Evolutionary conservation across 331 rosid species (phyloP), one percentile per base, ranked within the genome.

Genomic region (Saraca asoca): DNA sequence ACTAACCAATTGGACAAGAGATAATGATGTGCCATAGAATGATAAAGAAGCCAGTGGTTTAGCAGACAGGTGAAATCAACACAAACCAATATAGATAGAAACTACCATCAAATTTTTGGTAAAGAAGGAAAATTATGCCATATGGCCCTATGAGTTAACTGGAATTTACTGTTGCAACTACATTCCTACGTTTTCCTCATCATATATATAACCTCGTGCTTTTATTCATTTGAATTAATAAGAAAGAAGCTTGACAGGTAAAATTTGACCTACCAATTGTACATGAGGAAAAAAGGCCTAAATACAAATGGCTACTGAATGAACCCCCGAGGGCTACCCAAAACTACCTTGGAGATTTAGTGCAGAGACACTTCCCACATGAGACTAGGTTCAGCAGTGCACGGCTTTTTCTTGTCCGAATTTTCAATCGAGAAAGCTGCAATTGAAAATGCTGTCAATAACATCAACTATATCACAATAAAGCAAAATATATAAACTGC

Each of bases 371-470:
- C 63, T 70, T 88, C 65, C 99, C 99, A 55, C 99, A 94, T 16
- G 95, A 81, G 13, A 94, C 91, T 48, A 94, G 86, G 68, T 90
- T 86, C 84, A 90, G 82, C 84, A 94, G 69, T 5, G 96, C 77
- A 46, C 59, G 91, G 33, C 96, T 75, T 71, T 72, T 86, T 46
- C 89, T 77, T 20, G 81, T 70, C 73, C 85, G 79, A 39, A 83
- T 77, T 76, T 79, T 90, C 85, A 88, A 85, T 43, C 92, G 88
- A 5, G 99, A 94, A 71, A 88, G 95, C 99, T 94, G 97, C 85
- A 78, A 59, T 68, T 51, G 31, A 24, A 24, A 24, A 24, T 24
- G 31, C 31, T 24, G 31, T 24, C 3, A 24, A 24, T 24, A 24
- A 1, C 31, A 24, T 24, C 31, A 24, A 24, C 31, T 24, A 24